Percentiles rank a stretch among this genome's conserved stretches.
phyloP scores from a whole-genome alignment of 495 filamentous ascomycete genomes.

The Penicillium psychrofluorescens region DNA sequence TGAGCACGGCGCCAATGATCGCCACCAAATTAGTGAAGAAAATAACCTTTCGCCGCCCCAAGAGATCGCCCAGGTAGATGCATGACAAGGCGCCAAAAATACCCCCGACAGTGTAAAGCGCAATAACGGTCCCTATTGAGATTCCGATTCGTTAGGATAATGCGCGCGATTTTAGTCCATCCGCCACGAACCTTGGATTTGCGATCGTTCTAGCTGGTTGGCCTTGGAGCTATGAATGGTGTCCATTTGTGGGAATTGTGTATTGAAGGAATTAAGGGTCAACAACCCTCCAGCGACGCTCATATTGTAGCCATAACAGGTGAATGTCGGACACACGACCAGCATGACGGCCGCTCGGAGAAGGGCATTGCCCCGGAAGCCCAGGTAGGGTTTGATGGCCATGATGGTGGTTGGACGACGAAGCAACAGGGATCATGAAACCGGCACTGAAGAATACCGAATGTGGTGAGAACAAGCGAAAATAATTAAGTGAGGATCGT shows the following conservation, averaged over 20 bases:
- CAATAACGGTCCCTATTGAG: constrained; percentile 23
- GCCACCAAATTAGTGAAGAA: constrained; percentile 20
- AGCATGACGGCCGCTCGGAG: constrained; percentile 24
- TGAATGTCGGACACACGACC: constrained; percentile 34
- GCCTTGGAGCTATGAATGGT: background rate
- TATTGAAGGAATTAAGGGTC: constrained; percentile 24
- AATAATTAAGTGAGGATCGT: too few species aligned
- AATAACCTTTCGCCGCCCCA: constrained; percentile 25
- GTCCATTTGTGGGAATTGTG: constrained; percentile 42
- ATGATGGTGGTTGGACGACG: background rate
- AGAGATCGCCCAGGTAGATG: constrained; percentile 23
- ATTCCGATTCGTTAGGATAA: background rate
- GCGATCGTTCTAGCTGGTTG: background rate
- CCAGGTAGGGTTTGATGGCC: constrained; percentile 16
- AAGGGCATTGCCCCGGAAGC: constrained; percentile 20
- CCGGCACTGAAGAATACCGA: too few species aligned
- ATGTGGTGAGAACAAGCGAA: too few species aligned
- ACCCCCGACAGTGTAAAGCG: constrained; percentile 28
- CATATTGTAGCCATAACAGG: constrained; percentile 36
- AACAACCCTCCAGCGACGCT: constrained; percentile 29
- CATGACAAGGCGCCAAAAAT: constrained; percentile 27
- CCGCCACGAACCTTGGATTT: background rate
- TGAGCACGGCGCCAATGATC: constrained; percentile 34
- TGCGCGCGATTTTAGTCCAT: background rate
- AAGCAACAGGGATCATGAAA: too few species aligned